Evolutionary conservation across 768 basidiomycete species (phyloP), one percentile per base, ranked within the genome.

Genomic region (Suillus fuscotomentosus): DNA sequence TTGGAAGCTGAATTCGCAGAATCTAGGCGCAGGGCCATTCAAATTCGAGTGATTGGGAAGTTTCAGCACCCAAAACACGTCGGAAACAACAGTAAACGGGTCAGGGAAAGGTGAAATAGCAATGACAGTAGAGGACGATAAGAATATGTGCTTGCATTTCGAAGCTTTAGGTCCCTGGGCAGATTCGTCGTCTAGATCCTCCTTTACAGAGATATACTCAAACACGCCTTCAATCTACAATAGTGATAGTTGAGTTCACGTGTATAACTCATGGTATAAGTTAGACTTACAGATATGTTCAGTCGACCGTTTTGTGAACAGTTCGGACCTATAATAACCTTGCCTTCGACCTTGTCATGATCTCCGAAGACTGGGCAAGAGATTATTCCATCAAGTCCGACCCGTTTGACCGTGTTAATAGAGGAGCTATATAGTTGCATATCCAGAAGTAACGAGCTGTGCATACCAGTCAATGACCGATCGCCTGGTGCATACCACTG

Each of bases 171-270:
- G 56, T 64, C 67, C 48, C 55, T 70, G 67, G 67, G 22, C 66
- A 65, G 53, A 66, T 31, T 71, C 71, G 34, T 72, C 65, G 11
- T 67, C 65, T 11, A 53, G 42, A 14, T 70, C 70, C 65, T 64
- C 61, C 15, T 67, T 67, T 41, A 75, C 66, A 31, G 77, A 76
- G 38, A 72, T 64, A 61, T 85, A 86, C 22, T 79, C 75, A 70
- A 91, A 88, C 11, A 79, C 72, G 7, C 89, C 89, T 77, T 90
- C 87, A 59, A 91, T 75, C 89, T 91, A 65, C 9, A 53, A 14
- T 60, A 41, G 11, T 6, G 3, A 50, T 22, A 50, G 38, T 71
- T 36, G 36, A n/a, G 45, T 60, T 68, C 17, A 34, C 50, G 8
- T 39, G 10, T 3, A 47, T 55, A 20, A 7, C 47, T 54, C 11